Evolutionary conservation across 345 rosid species (phyloP), one percentile per base, ranked within the genome.

Genomic region (Murraya koenigii): DNA sequence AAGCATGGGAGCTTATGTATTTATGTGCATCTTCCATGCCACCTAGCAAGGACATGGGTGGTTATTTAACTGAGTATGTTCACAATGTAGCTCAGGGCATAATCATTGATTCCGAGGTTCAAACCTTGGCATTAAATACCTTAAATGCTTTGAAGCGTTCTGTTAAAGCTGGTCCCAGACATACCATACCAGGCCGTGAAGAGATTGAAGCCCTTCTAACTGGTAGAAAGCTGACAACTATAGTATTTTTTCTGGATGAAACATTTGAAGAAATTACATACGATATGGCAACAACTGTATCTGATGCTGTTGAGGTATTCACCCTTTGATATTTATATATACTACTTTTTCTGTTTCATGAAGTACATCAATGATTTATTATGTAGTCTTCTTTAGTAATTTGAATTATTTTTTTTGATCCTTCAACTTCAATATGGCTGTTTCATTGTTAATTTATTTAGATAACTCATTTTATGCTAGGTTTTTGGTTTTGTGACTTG

Each of bases 21-120:
- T 81, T 94, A 76, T 94, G 99, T 82, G 98, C 97, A 56, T 96
- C 99, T 36, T 88, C 98, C 49, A 94, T 94, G 98, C 97, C 99
- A 80, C 98, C 99, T 61, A 91, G 97, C 90, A 96, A 94, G 90
- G 99, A 96, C 78, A 92, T 96, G 74, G 91, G 94, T 79, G 98
- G 91, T 44, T 96, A 88, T 87, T 82, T 96, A n/a, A 92, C 95
- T 4, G 98, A 93, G 87, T 96, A 94, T 83, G 85, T 92, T 75
- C 98, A 94, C 71, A 88, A 88, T 79, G 92, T 91, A 52, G 94
- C 98, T 19, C 88, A 94, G 71, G 94, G 89, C 79, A 81, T 84
- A 4, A 80, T 74, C 39, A 90, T 83, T 63, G 98, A 91, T 81
- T 88, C 97, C 0, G 97, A 94, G 83, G 92, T 93, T 30, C 97